Conservation (phyloP, 1,284 basidiomycete genomes). For the Pterulicium gracile region DNA sequence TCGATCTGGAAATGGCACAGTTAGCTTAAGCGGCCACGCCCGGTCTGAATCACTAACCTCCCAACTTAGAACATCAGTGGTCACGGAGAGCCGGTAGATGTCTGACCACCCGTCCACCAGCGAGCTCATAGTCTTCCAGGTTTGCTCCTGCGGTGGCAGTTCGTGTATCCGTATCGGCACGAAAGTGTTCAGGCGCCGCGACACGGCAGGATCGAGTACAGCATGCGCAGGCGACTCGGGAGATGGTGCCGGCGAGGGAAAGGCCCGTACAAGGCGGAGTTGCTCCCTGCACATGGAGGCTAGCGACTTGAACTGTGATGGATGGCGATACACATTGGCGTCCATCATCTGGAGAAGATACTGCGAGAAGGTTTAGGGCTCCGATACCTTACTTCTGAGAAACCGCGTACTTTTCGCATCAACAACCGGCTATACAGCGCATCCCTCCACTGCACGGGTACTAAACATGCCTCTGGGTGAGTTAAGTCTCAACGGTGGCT, state of each 20-base stretch:
- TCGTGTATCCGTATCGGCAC: constrained; percentile 61
- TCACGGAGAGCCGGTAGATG: constrained; percentile 31
- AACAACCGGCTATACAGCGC: constrained; percentile 42
- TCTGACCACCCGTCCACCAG: constrained; percentile 52
- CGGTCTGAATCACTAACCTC: constrained; percentile 29
- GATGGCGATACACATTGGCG: constrained; percentile 24
- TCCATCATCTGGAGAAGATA: constrained; percentile 41
- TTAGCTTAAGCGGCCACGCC: neutral
- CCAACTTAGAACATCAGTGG: constrained; percentile 43
- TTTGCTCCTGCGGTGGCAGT: constrained; percentile 36
- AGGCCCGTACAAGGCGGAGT: constrained; percentile 28
- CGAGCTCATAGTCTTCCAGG: constrained; percentile 39
- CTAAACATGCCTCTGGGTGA: constrained; percentile 12
- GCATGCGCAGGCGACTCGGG: constrained; percentile 37
- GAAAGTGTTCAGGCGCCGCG: constrained; percentile 58
- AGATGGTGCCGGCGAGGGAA: constrained; percentile 24
- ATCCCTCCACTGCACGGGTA: constrained; percentile 30
- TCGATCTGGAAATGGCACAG: constrained; percentile 26
- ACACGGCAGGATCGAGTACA: constrained; percentile 63
- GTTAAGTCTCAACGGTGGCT: neutral
- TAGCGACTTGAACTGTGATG: constrained; percentile 24
- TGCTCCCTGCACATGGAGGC: constrained; percentile 29
- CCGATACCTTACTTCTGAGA: constrained; percentile 5
- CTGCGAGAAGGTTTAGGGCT: constrained; percentile 18
- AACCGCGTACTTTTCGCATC: constrained; percentile 41